Base-by-base conservation (phyloP, 768 basidiomycete genomes). In the Clitopilus passeckerianus region DNA sequence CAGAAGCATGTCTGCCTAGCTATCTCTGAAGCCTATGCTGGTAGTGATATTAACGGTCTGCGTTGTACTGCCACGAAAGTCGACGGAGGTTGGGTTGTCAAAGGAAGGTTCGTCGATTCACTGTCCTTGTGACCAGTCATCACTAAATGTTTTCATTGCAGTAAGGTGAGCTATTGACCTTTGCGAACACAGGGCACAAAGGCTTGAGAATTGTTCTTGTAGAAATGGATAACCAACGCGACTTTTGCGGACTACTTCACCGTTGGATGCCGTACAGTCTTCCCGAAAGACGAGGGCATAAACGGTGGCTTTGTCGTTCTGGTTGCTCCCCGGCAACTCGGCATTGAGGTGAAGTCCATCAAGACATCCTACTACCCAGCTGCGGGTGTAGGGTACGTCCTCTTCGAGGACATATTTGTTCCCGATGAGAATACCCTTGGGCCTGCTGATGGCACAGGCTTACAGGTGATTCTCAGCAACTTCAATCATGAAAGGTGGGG, bases 401-500 rank as follows among this genome's bases (percentile, higher is more conserved):
- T 37, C n/a, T 55, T 91, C 54, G 90, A 93, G 69, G 87, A 90
- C 67, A 83, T 84, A 59, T 62, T 79, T 80, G 7, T 10, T 35
- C 62, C 57, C 27, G 30, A 55, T 34, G 54, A 55, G 22, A 33
- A 55, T 16, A 55, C 54, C 1, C 54, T 55, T 4, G 54, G 54
- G 10, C 54, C 54, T 22, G 54, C 30, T 8, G 18, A 55, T 16
- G 54, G 54, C 12, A 54, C 34, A 16, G 41, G 41, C 37, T 44
- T 57, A 12, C 41, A n/a, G 16, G 56, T 44, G 9, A 57, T 60
- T 64, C 61, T 22, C n/a, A 75, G 87, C 59, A 96, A 95, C 74
- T 95, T 95, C 74, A 95, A 95, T 70, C 93, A 94, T 72, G 91
- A 93, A 71, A 86, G 89, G 68, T 92, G 84, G 84, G 87, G 46